Percentiles rank a stretch among this genome's conserved stretches.
phyloP scores from a whole-genome alignment of 2,329 filamentous ascomycete species.

The Tolypocladium sp. region DNA sequence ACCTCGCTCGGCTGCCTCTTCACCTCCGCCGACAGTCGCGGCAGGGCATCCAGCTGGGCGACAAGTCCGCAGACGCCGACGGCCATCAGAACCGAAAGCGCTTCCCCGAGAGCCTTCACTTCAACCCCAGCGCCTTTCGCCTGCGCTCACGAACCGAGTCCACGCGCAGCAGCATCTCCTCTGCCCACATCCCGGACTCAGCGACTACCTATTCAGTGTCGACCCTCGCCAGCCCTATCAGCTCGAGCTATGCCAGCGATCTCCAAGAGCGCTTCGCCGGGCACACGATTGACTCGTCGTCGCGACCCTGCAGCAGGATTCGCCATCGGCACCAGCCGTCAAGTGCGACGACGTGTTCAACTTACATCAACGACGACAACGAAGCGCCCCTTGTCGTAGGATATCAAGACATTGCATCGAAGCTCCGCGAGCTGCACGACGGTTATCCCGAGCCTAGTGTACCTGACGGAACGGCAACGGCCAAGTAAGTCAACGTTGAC shows the following conservation, averaged over 20 bases:
- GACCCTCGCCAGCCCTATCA: conserved; percentile 25
- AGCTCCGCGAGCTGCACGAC: not conserved
- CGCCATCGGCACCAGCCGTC: conserved; percentile 23
- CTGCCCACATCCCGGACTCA: conserved; percentile 26
- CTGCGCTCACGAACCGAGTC: conserved; percentile 26
- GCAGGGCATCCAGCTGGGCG: conserved; percentile 6
- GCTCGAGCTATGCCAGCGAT: conserved; percentile 24
- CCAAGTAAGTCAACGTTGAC: not conserved
- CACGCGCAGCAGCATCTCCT: conserved; percentile 27
- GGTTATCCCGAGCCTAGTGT: not conserved
- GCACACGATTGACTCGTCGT: conserved; percentile 13
- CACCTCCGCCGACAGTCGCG: conserved; percentile 6
- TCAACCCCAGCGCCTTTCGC: conserved; percentile 15
- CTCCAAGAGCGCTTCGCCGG: conserved; percentile 21
- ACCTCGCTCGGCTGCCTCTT: conserved; percentile 2
- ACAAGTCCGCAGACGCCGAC: conserved; percentile 10
- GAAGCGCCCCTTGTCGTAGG: conserved; percentile 16
- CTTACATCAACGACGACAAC: conserved; percentile 27
- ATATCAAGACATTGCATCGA: conserved; percentile 11
- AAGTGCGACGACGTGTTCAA: conserved; percentile 27
- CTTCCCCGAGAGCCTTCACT: conserved; percentile 21
- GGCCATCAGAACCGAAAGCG: conserved; percentile 9
- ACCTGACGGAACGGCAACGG: not conserved
- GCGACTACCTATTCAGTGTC: conserved; percentile 27
- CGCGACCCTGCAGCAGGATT: conserved; percentile 16